Evolutionary conservation across 1,139 yeast species (phyloP), one percentile per base, ranked within the genome.

Genomic region (Schwanniomyces etchellsii): DNA sequence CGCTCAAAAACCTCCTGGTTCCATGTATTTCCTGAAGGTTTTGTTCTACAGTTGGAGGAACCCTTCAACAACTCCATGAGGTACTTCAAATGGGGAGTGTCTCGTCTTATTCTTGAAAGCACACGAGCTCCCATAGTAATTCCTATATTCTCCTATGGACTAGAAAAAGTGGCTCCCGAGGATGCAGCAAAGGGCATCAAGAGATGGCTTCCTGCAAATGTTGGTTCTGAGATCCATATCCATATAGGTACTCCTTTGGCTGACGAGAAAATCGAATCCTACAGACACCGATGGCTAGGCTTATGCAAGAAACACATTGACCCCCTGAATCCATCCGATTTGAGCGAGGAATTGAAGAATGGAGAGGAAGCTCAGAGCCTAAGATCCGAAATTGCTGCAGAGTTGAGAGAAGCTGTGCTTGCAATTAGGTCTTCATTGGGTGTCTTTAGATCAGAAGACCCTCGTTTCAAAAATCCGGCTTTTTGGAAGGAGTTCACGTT

Each of bases 1-100:
- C 63, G 88, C 36, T 59, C 64, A 10, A 73, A 70, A 41, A 82
- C 91, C 2, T 76, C 85, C 2, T 91, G 98, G 98, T 76, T 91
- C 37, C 97, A 91, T 53, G 79, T 89, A 4, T 91, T 86, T 55
- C 98, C 98, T 0, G 98, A 91, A 53, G 96, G 95, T 0, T 84
- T 81, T 52, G 97, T 91, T 2, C 71, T 91, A 32, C 98, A 91
- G 53, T 63, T 89, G 18, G 71, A 79, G 39, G 78, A 79, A 26
- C 96, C 96, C 2, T 77, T 74, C 52, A 65, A 71, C 32, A 81
- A 84, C 44, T 84, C 96, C 3, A 83, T 91, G 89, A 66, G 96
- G 38, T 91, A 85, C 54, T 91, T 91, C 66, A 82, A 86, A 50
- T 91, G 98, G 98, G 98, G 98, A 0, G 78, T 88, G 1, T 73